These are phyloP conservation scores for Termitomyces sp. DNA, from an alignment of 768 basidiomycete species.

Conservation along the genomic window DNA sequence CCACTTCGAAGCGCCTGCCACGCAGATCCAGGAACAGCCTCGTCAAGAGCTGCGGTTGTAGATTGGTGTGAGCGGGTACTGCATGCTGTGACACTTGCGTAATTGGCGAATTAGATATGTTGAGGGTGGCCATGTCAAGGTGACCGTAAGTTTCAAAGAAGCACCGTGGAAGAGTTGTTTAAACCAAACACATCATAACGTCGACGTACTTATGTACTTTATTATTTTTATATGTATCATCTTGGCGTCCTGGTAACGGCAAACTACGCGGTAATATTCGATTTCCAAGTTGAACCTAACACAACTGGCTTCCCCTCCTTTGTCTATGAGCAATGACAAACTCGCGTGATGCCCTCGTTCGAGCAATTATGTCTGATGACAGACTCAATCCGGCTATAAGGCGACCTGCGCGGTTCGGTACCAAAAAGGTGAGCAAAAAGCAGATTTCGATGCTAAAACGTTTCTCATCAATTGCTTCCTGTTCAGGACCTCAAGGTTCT, in stretches of 20 bases:
- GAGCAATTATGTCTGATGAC: too few species aligned
- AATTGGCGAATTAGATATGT: constrained; percentile 48
- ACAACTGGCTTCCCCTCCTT: too few species aligned
- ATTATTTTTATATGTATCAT: not conserved
- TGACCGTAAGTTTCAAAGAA: constrained; percentile 8
- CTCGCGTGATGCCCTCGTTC: too few species aligned
- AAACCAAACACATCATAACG: constrained; percentile 16
- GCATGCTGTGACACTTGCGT: constrained; percentile 63
- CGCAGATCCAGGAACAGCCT: constrained; percentile 90
- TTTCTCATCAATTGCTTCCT: not conserved
- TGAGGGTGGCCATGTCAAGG: constrained; percentile 33
- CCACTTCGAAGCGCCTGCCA: constrained; percentile 88
- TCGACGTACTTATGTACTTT: too few species aligned
- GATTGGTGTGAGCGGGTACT: constrained; percentile 59
- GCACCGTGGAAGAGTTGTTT: constrained; percentile 7
- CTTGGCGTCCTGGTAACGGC: not conserved
- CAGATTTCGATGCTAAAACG: not conserved
- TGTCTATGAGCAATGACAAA: too few species aligned
- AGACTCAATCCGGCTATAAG: not conserved
- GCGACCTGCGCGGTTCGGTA: not conserved
- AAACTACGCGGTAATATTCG: not conserved
- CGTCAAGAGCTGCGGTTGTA: constrained; percentile 86
- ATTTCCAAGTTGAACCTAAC: not conserved
- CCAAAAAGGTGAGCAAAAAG: not conserved
- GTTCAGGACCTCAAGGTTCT: not conserved